phyloP scores from a whole-genome alignment of 306 rosid genomes.

The Arachis stenosperma region DNA sequence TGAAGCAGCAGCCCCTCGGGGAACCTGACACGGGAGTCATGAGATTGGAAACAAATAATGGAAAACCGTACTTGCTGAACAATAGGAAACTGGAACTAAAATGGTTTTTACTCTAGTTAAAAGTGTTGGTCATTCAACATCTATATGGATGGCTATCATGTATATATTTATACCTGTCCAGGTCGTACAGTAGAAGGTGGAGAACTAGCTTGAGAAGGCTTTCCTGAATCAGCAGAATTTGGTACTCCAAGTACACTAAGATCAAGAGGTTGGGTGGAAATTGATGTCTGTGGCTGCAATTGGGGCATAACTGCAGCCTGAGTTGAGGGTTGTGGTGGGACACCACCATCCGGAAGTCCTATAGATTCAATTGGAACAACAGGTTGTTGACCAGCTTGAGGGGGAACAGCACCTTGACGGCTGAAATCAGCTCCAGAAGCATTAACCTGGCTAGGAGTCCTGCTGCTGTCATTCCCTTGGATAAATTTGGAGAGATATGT shows the following conservation, averaged over 20 bases:
- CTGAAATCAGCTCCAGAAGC: constrained; percentile 54
- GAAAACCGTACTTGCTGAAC: constrained; percentile 22
- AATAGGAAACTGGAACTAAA: constrained; percentile 34
- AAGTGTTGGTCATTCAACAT: constrained; percentile 8
- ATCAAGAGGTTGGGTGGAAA: constrained; percentile 86
- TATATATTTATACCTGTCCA: constrained; percentile 73
- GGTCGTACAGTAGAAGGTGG: constrained; percentile 87
- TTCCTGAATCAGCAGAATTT: constrained; percentile 63
- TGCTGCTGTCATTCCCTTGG: constrained; percentile 56
- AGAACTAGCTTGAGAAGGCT: constrained; percentile 52
- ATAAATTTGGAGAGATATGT: constrained; percentile 77
- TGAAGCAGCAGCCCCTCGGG: constrained; percentile 90
- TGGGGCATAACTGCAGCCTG: constrained; percentile 58
- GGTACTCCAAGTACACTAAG: constrained; percentile 84
- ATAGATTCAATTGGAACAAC: constrained; percentile 49
- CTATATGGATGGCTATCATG: constrained; percentile 26
- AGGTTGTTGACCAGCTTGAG: constrained; percentile 66
- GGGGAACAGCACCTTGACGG: constrained; percentile 70
- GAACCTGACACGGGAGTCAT: constrained; percentile 67
- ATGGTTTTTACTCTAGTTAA: constrained; percentile 24
- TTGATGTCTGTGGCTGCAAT: constrained; percentile 57
- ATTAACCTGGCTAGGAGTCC: constrained; percentile 49
- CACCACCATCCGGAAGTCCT: constrained; percentile 92
- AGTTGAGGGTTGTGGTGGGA: constrained; percentile 71
- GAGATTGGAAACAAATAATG: constrained; percentile 30